Base-by-base conservation (phyloP, 2,329 filamentous ascomycete genomes). In the Bertia moriformis region DNA sequence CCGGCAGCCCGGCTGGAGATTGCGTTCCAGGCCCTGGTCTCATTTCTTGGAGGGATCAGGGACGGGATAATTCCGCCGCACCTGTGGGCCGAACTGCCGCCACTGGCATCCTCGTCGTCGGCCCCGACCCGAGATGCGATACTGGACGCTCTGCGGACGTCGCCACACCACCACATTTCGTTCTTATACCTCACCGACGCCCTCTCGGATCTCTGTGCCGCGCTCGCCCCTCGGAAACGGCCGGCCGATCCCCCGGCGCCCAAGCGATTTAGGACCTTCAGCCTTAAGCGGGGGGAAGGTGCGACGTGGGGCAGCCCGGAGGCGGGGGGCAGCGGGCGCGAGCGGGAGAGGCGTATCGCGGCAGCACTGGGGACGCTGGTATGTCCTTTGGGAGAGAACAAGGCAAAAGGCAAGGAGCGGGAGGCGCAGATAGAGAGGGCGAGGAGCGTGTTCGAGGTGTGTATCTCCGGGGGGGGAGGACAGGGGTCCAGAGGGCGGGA, bases 101-200 rank as follows among this genome's bases (percentile, higher is more conserved):
- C 15, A 36, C 37, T 22, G 38, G 36, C 18, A 35, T 19, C 3
- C 19, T 40, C 17, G 44, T 17, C 22, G 40, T 38, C 1, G 49
- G 60, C 69, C 15, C 59, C 70, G 27, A 59, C 63, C 46, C 73
- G 70, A 51, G 58, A 57, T 0, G 51, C 59, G 3, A 56, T 91
- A 1, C 71, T 94, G 4, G 88, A 95, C 46, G 69, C 80, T 2
- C 67, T 95, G 2, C 71, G 80, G 0, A 64, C 71, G 2, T 69
- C 74, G 0, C 83, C 86, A 0, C 79, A 80, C 38, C 82, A 93
- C 58, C 91, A 86, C 52, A 88, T 94, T 40, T 82, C 83, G 0
- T 93, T 95, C 50, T 83, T 93, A 2, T 87, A 95, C 46, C 63
- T 95, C 13, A 85, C 81, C 0, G 77, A 83, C 5, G 88, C 87